Base-by-base conservation (phyloP, 768 basidiomycete genomes). In the Cystobasidium onofrii region DNA sequence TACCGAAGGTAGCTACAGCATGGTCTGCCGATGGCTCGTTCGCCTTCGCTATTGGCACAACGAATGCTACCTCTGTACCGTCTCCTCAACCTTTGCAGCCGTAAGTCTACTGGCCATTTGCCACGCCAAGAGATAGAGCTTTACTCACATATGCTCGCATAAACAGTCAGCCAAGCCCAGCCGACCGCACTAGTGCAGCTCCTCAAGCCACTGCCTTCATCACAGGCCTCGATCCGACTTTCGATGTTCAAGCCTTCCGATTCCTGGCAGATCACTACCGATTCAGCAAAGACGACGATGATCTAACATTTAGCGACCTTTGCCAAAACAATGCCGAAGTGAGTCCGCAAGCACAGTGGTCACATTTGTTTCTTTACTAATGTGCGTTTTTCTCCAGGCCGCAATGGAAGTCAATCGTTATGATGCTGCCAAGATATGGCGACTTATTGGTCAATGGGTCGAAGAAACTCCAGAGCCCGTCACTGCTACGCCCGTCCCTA, bases 341-440 rank as follows among this genome's bases (percentile, higher is more conserved):
- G 18, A 52, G 34, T 15, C 23, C 33, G 9, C 63, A 34, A 7
- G 7, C 13, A 2, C 17, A 23, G 20, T 57, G 69, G 31, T 33
- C 7, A 23, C 34, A 7, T 27, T 60, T 39, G 15, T 6, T 15
- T 39, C 7, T 15, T 15, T 15, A 39, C 33, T 33, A 60, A n/a
- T 43, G 9, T 17, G 18, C 36, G 18, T 7, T 36, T 25, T 44
- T 20, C 43, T 33, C n/a, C n/a, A 71, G 33, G 69, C 69, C 29
- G 69, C 69, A 10, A 33, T 71, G 52, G 69, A 52, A 17, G 69
- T 71, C 25, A 31, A 60, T 23, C 52, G 43, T n/a, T 39, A 34
- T 39, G 54, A 71, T 36, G 29, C 69, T 36, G 69, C 69, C 13
- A 55, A 60, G 43, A 44, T 71, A 36, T 71, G 69, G 69, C n/a